phyloP scores from a whole-genome alignment of 495 filamentous ascomycete species.

The Neurospora sp. region DNA sequence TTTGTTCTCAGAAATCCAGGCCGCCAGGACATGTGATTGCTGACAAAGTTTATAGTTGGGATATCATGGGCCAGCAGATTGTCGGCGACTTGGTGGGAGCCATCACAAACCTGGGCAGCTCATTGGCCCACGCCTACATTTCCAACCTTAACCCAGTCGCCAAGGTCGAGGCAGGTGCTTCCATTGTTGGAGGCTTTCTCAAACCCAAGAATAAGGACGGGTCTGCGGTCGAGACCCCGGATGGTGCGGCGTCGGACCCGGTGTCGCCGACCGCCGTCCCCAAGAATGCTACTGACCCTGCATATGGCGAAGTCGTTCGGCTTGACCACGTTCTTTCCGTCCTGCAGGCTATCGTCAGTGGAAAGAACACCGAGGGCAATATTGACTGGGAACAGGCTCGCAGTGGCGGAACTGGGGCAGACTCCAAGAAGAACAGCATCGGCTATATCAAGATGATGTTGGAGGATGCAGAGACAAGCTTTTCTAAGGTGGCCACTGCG shows the following conservation, averaged over 20 bases:
- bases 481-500: neutral
- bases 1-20: neutral
- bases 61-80: neutral
- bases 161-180: neutral
- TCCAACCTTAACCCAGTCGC: neutral
- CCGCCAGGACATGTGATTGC: neutral
- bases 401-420: neutral
- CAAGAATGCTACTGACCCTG: neutral
- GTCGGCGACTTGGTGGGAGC: neutral
- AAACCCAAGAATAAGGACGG: neutral
- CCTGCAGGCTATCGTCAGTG: neutral
- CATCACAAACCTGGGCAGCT: neutral
- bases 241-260: neutral
- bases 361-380: neutral
- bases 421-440: neutral
- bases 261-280: neutral
- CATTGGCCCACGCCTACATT: neutral
- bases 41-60: neutral
- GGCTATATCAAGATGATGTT: neutral
- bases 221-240: neutral
- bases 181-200: neutral
- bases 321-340: neutral
- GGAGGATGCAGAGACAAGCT: neutral
- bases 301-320: neutral
- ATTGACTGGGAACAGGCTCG: neutral